Evolutionary conservation across 2,329 filamentous ascomycete species (phyloP), one percentile per base, ranked within the genome.

Genomic region (Xylariaceae sp.): DNA sequence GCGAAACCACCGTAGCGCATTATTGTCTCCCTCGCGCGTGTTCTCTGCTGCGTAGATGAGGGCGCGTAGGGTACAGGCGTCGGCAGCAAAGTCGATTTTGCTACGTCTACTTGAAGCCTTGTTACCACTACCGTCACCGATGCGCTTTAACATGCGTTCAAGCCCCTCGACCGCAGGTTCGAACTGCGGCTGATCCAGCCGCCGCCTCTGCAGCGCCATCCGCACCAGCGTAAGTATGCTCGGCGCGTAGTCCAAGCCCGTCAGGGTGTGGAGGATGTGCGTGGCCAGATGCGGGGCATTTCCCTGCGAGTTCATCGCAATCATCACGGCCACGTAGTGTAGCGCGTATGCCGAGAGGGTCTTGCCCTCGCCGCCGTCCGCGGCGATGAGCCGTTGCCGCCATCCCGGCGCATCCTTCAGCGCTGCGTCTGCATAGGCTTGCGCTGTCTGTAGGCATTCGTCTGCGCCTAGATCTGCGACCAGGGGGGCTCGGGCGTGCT

Each of bases 51-150:
- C 62, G 29, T 69, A 62, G 4, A 71, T 43, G 11, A 73, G 41
- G 14, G 72, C 76, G 6, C 71, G 64, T n/a, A 77, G 60, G 0
- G 76, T 76, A 9, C 75, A 71, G 1, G 70, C 71, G 54, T 78
- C 69, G 12, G 75, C 70, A 39, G 61, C 62, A 6, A 49, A 51
- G 14, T 50, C 54, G 34, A 37, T 49, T 11, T 28, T 29, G 36
- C 26, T 45, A 5, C 9, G 34, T 34, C 26, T 50, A 19, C 39
- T 28, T 4, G 5, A 39, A 24, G 37, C n/a, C 41, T 54, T 44
- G 29, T 12, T 14, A 9, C 19, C 24, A 16, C 69, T 43, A 21
- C 71, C 57, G 11, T 53, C 55, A 44, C 64, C 53, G 58, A 73
- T 70, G 26, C 54, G 63, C n/a, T 28, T 26, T 19, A 61, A 19